Percentiles rank a stretch among this genome's conserved stretches.
phyloP scores from a whole-genome alignment of 257 asterid species.

The Nicotiana tomentosiformis region DNA sequence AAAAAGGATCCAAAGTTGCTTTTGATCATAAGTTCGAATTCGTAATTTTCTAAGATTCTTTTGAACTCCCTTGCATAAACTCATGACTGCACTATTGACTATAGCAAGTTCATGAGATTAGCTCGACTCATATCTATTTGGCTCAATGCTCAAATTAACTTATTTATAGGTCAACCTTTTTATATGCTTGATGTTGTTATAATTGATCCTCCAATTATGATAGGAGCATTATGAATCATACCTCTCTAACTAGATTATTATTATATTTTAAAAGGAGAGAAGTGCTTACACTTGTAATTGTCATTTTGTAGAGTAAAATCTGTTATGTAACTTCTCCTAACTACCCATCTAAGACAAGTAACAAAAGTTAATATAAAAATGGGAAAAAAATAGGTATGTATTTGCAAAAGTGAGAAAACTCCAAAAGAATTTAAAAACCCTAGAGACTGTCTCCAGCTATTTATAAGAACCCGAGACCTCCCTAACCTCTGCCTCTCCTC shows the following conservation, averaged over 20 bases:
- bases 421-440: constrained; percentile 42
- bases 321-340: constrained; percentile 11
- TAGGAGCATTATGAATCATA: neutral
- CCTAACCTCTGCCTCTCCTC: constrained; percentile 45
- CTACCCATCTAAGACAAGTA: constrained; percentile 21
- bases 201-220: constrained; percentile 1
- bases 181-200: neutral
- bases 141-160: neutral
- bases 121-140: neutral
- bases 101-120: neutral
- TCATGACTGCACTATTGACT: no score
- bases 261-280: neutral
- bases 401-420: constrained; percentile 55
- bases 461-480: constrained; percentile 67
- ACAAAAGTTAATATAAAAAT: constrained; percentile 24
- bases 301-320: constrained; percentile 7
- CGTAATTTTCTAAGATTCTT: no score
- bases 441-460: constrained; percentile 50
- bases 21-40: no score
- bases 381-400: neutral
- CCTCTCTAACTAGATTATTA: neutral
- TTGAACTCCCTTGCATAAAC: no score
- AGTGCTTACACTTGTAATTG: neutral
- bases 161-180: neutral
- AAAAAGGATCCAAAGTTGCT: no score